Conservation (phyloP, 441 rosid genomes). For the Jatropha multifida region DNA sequence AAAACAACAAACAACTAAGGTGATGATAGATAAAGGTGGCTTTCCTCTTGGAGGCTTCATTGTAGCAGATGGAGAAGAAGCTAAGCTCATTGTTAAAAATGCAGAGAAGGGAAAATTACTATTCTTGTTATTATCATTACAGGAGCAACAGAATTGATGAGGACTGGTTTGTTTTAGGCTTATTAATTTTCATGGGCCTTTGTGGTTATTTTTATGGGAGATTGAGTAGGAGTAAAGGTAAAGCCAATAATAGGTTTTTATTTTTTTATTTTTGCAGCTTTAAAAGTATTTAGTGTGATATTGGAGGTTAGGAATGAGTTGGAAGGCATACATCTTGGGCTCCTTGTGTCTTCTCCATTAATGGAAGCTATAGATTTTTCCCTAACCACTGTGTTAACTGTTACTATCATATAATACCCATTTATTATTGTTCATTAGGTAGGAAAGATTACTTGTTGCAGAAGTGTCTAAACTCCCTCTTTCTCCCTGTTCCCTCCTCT, state of each 20-base stretch:
- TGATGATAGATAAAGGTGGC: constrained; percentile 51
- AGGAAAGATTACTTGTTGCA: constrained; percentile 10
- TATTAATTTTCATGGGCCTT: not conserved
- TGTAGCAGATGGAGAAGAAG: constrained; percentile 27
- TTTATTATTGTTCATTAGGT: constrained; percentile 17
- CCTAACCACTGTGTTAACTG: constrained; percentile 11
- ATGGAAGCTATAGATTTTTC: constrained; percentile 11
- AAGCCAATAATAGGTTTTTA: constrained; percentile 45
- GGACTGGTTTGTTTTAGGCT: constrained; percentile 1
- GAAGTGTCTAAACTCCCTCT: not conserved
- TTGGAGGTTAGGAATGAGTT: constrained; percentile 44
- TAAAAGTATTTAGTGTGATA: not conserved
- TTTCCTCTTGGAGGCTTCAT: constrained; percentile 55
- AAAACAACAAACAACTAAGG: constrained; percentile 42
- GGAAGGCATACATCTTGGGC: constrained; percentile 43
- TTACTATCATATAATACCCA: constrained; percentile 18
- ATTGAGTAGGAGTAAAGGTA: constrained; percentile 85
- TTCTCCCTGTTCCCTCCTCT: not conserved
- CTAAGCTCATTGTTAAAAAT: constrained; percentile 30
- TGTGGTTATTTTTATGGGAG: constrained; percentile 20
- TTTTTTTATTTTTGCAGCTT: not conserved
- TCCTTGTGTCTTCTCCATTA: constrained; percentile 13
- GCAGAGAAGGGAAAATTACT: not conserved
- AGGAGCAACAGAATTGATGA: constrained; percentile 25
- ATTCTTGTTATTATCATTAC: not conserved